Conservation (phyloP, 768 basidiomycete species). For the Kwoniella shandongensis region DNA sequence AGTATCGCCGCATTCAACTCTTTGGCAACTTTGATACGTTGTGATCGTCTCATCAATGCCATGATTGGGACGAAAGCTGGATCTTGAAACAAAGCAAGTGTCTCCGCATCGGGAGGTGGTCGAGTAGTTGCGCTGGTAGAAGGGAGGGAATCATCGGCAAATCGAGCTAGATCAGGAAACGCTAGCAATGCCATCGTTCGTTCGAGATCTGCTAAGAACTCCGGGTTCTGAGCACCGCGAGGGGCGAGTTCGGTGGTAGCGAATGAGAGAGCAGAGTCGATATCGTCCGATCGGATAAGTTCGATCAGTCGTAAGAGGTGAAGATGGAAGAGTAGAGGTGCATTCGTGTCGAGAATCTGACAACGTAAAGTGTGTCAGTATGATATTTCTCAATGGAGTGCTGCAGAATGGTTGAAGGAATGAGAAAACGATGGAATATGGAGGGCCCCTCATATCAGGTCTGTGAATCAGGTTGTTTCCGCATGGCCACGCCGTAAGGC, state of each 20-base stretch:
- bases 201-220: slow-evolving; percentile 88
- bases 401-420: not conserved
- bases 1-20: slow-evolving; percentile 95
- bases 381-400: not conserved
- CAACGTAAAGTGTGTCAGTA: not conserved
- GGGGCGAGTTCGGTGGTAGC: slow-evolving; percentile 93
- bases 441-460: slow-evolving; percentile 55
- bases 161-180: slow-evolving; percentile 54
- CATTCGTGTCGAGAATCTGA: slow-evolving; percentile 95
- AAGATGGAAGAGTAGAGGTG: slow-evolving; percentile 87
- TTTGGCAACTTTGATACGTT: slow-evolving; percentile 89
- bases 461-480: slow-evolving; percentile 71
- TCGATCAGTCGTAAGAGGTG: slow-evolving; percentile 97
- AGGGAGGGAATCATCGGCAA: slow-evolving; percentile 37
- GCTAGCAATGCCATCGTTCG: slow-evolving; percentile 86
- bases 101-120: slow-evolving; percentile 17
- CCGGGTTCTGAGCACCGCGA: slow-evolving; percentile 89
- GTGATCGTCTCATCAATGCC: slow-evolving; percentile 77
- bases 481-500: slow-evolving; percentile 66
- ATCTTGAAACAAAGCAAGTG: slow-evolving; percentile 32
- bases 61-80: slow-evolving; percentile 64
- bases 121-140: slow-evolving; percentile 1
- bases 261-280: slow-evolving; percentile 79
- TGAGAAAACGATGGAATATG: slow-evolving; percentile 20
- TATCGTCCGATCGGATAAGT: slow-evolving; percentile 76